Percentiles rank a stretch among this genome's conserved stretches.
phyloP scores from a whole-genome alignment of 805 yeast species.

The Candida awuae region DNA sequence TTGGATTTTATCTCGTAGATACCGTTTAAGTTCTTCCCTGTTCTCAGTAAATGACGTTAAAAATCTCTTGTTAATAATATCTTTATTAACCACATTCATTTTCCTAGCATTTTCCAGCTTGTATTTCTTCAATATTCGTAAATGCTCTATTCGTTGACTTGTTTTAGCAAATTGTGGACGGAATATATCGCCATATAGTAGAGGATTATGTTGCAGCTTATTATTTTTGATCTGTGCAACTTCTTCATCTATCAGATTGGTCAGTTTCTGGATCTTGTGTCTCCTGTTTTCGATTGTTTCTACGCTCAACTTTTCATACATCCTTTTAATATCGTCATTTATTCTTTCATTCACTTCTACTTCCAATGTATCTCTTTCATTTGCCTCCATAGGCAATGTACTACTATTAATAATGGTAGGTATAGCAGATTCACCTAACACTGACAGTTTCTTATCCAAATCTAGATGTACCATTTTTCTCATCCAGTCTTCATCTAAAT shows the following conservation, averaged over 20 bases:
- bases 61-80: neutral
- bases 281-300: too few species aligned
- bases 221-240: too few species aligned
- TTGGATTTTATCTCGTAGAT: neutral
- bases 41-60: conserved; percentile 5
- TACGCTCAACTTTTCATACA: conserved; percentile 4
- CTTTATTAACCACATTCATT: neutral
- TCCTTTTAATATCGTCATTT: conserved; percentile 2
- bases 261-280: too few species aligned
- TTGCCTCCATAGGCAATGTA: too few species aligned
- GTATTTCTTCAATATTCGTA: neutral
- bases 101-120: neutral
- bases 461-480: conserved; percentile 4
- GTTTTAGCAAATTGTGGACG: too few species aligned
- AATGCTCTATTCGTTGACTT: too few species aligned
- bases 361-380: too few species aligned
- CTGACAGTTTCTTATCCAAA: conserved; percentile 5
- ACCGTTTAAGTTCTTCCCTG: conserved; percentile 4
- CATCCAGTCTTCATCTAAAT: conserved; percentile 4
- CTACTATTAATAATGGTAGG: too few species aligned
- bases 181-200: too few species aligned
- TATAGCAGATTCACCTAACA: conserved; percentile 2
- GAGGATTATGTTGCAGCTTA: too few species aligned
- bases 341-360: conserved; percentile 2
- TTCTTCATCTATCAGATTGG: neutral